Evolutionary conservation across 345 rosid species (phyloP).

Genomic region (Hevea brasiliensis): DNA sequence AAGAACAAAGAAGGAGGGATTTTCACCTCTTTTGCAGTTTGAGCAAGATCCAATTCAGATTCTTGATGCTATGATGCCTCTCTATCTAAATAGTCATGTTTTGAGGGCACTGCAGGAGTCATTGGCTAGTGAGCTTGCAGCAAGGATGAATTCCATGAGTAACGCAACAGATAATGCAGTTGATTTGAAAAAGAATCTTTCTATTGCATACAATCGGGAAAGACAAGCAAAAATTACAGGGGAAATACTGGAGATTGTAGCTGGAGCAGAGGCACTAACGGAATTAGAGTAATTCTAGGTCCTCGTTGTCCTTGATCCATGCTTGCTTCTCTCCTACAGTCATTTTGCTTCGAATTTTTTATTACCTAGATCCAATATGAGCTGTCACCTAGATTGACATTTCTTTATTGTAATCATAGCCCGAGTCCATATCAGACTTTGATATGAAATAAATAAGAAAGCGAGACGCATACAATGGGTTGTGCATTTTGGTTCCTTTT

Average conservation of each 20-base stretch:
- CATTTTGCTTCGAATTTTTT: neutral
- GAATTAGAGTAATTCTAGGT: constrained; percentile 20
- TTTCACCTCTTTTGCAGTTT: constrained; percentile 70
- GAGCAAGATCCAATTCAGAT: constrained; percentile 93
- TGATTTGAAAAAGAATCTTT: too few relatives aligned
- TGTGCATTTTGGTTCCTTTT: neutral
- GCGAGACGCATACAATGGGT: neutral
- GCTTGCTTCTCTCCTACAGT: too few relatives aligned
- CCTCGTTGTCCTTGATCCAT: neutral
- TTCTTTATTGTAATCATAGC: neutral
- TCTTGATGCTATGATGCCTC: constrained; percentile 92
- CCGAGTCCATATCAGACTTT: neutral
- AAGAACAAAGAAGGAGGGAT: constrained; percentile 26
- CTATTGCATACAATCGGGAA: too few relatives aligned
- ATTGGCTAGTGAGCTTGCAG: constrained; percentile 30
- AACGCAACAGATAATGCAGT: too few relatives aligned
- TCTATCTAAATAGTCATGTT: constrained; percentile 83
- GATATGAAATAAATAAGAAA: neutral
- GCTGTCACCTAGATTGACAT: neutral
- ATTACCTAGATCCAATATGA: neutral
- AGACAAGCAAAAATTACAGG: too few relatives aligned
- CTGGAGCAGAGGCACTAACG: constrained; percentile 38
- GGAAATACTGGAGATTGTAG: constrained; percentile 38
- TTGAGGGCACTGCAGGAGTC: constrained; percentile 86
- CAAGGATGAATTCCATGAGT: constrained; percentile 52